A percentile compares a stretch with the other conserved stretches of the same genome.
Evolutionary conservation across 176 grass and related monocot species (phyloP).

Genomic region (Juncus effusus): DNA sequence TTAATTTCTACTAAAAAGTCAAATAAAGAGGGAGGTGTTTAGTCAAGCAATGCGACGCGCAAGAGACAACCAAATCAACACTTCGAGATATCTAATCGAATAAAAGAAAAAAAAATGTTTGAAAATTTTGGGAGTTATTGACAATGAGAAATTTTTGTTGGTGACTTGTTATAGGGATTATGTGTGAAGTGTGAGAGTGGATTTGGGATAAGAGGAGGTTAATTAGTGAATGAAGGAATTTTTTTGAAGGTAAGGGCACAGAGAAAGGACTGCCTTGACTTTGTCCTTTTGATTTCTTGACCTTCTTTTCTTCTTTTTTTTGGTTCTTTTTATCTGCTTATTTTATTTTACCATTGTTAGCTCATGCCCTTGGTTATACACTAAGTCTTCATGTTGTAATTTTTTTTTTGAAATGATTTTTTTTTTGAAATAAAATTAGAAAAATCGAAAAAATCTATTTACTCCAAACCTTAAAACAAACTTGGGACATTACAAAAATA

Average conservation of each 20-base stretch:
- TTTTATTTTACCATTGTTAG: not conserved
- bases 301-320: slow-evolving; percentile 5
- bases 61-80: slow-evolving; percentile 11
- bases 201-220: no score
- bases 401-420: no score
- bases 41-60: slow-evolving; percentile 33
- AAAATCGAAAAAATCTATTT: no score
- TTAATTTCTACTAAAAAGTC: not conserved
- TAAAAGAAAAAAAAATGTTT: slow-evolving; percentile 8
- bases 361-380: not conserved
- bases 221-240: slow-evolving; percentile 15
- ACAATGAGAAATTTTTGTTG: no score
- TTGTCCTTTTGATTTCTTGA: slow-evolving; percentile 21
- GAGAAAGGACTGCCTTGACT: slow-evolving; percentile 23
- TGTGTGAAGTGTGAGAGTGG: no score
- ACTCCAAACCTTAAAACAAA: no score
- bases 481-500: no score
- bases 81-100: not conserved
- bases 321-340: not conserved
- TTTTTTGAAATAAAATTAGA: no score
- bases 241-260: slow-evolving; percentile 9
- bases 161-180: no score
- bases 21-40: slow-evolving; percentile 14
- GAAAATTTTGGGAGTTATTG: no score
- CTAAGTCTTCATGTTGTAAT: no score